A percentile compares a stretch with the other conserved stretches of the same genome.
phyloP scores from a whole-genome alignment of 2,329 filamentous ascomycete species.

The Sclerotinia subarctica region DNA sequence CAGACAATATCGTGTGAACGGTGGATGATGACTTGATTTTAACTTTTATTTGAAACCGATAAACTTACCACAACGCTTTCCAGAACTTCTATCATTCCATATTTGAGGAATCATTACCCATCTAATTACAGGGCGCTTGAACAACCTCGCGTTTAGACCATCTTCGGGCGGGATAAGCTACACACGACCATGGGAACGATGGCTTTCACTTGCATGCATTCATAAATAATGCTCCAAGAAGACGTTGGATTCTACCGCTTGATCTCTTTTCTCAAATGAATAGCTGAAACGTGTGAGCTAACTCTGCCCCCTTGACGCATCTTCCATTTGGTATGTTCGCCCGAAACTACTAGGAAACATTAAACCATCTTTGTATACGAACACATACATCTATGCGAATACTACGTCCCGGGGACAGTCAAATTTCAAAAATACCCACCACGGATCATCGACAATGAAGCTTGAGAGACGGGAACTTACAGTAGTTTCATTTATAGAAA shows the following conservation, averaged over 20 bases:
- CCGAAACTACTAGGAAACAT: neutral
- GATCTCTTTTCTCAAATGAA: neutral
- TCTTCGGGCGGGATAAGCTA: neutral
- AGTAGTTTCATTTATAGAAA: neutral
- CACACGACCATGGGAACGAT: neutral
- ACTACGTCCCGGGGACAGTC: neutral
- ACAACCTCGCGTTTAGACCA: neutral
- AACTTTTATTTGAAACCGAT: neutral
- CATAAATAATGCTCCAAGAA: neutral
- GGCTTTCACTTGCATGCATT: neutral
- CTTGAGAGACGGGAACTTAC: conserved; percentile 3
- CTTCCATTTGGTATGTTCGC: neutral
- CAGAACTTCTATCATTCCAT: neutral
- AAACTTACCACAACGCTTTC: neutral
- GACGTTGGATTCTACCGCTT: neutral
- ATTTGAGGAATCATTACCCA: neutral
- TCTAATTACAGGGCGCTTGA: neutral
- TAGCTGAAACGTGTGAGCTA: conserved; percentile 1
- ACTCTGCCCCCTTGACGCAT: conserved; percentile 4
- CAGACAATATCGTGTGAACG: neutral
- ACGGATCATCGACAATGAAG: neutral
- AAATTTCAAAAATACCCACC: conserved; percentile 3
- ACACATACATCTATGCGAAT: neutral
- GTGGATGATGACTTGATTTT: neutral
- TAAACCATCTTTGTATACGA: neutral